Evolutionary conservation across 108 stramenopile genomes (phyloP).

Genomic region (Fistulifera pelliculosa): DNA sequence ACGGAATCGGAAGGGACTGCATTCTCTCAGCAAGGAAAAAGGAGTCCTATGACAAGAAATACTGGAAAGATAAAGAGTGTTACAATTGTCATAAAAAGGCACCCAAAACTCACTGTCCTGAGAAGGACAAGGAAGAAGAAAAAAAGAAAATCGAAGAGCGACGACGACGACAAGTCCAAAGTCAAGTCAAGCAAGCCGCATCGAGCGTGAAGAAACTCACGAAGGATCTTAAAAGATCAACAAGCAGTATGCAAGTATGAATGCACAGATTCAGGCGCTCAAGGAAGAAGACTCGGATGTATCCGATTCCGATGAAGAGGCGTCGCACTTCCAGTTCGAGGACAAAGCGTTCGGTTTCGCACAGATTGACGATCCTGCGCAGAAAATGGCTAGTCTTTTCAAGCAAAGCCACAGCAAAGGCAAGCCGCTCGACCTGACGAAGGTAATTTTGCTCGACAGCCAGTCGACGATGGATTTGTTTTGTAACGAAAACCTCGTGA

Average conservation of each 20-base stretch:
- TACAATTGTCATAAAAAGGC: background rate
- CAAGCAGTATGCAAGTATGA: conserved; percentile 1
- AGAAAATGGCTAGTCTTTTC: background rate
- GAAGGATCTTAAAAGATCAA: background rate
- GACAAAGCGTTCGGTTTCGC: background rate
- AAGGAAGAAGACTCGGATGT: background rate
- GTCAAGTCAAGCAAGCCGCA: background rate
- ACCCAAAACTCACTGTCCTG: background rate
- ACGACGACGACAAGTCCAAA: background rate
- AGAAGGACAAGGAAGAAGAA: background rate
- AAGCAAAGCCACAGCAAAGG: background rate
- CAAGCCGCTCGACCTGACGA: background rate
- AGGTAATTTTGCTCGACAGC: conserved; percentile 25
- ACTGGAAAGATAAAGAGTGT: conserved; percentile 9
- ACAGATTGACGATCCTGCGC: background rate
- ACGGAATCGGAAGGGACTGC: conserved; percentile 2
- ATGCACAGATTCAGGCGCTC: background rate
- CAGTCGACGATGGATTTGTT: conserved; percentile 25
- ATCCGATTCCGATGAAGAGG: background rate
- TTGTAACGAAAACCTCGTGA: conserved; percentile 15
- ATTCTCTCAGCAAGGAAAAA: conserved; percentile 5
- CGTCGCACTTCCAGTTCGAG: conserved; percentile 10
- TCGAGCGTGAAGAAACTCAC: background rate
- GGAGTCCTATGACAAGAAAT: conserved; percentile 4
- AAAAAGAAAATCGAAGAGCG: background rate